These are phyloP conservation scores for Pyrenula massariospora DNA, from an alignment of 495 filamentous ascomycete species.

Conservation along the genomic window DNA sequence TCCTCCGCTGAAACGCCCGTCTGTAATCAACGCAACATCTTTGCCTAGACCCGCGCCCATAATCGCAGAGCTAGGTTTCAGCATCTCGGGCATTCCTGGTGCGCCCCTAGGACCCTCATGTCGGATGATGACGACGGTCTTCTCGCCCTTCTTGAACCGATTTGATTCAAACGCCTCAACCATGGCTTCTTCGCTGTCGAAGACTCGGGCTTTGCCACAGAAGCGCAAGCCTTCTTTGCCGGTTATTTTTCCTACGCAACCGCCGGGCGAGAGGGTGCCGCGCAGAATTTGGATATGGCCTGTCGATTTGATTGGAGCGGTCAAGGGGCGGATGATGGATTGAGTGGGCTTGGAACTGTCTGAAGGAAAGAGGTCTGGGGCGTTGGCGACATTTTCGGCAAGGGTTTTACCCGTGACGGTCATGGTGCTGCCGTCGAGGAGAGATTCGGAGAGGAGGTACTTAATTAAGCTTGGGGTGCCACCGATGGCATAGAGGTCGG, in stretches of 20 bases:
- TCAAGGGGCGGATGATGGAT: conserved; percentile 81
- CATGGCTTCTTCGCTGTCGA: conserved; percentile 75
- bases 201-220: conserved; percentile 77
- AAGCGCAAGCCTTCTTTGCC: conserved; percentile 92
- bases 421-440: conserved; percentile 78
- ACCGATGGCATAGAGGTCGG: conserved; percentile 79
- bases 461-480: conserved; percentile 87
- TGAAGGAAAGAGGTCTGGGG: conserved; percentile 56
- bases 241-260: conserved; percentile 94
- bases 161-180: conserved; percentile 64
- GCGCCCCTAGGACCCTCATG: conserved; percentile 94
- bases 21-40: conserved; percentile 76
- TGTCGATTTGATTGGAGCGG: conserved; percentile 83
- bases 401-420: conserved; percentile 94
- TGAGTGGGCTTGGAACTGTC: no score
- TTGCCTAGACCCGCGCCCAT: conserved; percentile 88
- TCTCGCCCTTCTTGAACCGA: conserved; percentile 91
- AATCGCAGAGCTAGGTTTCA: conserved; percentile 76
- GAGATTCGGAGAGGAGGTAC: conserved; percentile 77
- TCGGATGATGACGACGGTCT: conserved; percentile 93
- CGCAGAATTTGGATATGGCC: conserved; percentile 97
- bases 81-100: conserved; percentile 97
- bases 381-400: conserved; percentile 74
- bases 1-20: conserved; percentile 84
- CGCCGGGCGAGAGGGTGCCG: conserved; percentile 80